phyloP scores from a whole-genome alignment of 2,329 filamentous ascomycete species.

The Purpureocillium lavendulum region DNA sequence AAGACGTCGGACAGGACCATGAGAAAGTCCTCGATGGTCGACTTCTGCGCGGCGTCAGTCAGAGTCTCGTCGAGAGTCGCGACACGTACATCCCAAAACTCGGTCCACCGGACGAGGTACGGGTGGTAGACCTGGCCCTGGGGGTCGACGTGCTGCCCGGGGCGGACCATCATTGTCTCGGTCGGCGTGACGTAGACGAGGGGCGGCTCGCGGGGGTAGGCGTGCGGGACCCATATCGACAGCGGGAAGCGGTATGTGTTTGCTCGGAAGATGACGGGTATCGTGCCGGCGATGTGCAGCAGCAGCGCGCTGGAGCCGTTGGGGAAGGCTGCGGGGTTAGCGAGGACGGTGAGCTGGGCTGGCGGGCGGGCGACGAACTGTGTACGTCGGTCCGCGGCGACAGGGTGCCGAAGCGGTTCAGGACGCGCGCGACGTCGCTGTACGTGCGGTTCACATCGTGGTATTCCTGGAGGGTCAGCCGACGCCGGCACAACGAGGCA shows the following conservation, averaged over 20 bases:
- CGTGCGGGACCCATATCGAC: constrained; percentile 86
- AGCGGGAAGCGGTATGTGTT: constrained; percentile 86
- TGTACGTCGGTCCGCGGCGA: constrained; percentile 89
- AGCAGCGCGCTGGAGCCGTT: constrained; percentile 81
- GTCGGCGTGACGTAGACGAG: constrained; percentile 84
- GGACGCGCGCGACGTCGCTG: constrained; percentile 76
- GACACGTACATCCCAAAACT: constrained; percentile 75
- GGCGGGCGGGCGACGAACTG: constrained; percentile 53
- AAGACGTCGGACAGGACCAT: constrained; percentile 80
- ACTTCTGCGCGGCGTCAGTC: constrained; percentile 49
- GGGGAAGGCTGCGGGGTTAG: constrained; percentile 62
- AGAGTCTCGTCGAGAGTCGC: neutral
- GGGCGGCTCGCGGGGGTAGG: constrained; percentile 79
- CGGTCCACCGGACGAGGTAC: constrained; percentile 82
- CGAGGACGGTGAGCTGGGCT: constrained; percentile 4
- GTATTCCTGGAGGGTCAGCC: constrained; percentile 60
- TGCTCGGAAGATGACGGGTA: constrained; percentile 88
- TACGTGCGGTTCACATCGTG: constrained; percentile 88
- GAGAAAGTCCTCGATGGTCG: constrained; percentile 74
- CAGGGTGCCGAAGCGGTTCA: constrained; percentile 72
- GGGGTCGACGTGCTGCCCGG: constrained; percentile 89
- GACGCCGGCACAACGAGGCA: constrained; percentile 1
- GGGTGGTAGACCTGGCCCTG: constrained; percentile 94
- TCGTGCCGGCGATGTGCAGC: constrained; percentile 74
- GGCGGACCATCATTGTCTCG: constrained; percentile 79